These are phyloP conservation scores for Aspergillus aculeatinus DNA, from an alignment of 2,329 filamentous ascomycete species.

Conservation along the genomic window DNA sequence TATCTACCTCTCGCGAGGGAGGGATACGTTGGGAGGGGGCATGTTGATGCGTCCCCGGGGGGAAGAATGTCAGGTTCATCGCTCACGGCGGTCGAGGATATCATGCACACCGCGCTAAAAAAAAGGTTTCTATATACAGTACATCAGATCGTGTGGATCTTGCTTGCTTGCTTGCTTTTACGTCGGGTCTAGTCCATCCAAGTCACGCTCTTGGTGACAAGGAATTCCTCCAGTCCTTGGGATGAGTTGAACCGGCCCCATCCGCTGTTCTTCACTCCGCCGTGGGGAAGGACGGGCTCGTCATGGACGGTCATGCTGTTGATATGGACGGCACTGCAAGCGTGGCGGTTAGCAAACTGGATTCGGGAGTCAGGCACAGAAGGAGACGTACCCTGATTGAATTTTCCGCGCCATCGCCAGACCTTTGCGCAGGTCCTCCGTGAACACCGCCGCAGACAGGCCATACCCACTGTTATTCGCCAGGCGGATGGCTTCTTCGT, in stretches of 20 bases:
- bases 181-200: constrained; percentile 45
- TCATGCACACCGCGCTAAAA: neutral
- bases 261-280: constrained; percentile 61
- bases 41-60: too few relatives aligned
- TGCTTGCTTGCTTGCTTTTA: neutral
- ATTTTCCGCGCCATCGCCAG: constrained; percentile 60
- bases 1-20: neutral
- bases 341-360: neutral
- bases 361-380: constrained; percentile 8
- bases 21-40: neutral
- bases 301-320: constrained; percentile 66
- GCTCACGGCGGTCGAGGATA: neutral
- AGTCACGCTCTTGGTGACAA: constrained; percentile 63
- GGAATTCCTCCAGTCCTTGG: constrained; percentile 59
- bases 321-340: constrained; percentile 55
- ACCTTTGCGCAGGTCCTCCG: constrained; percentile 60
- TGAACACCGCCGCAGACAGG: constrained; percentile 69
- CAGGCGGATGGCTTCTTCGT: constrained; percentile 66
- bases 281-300: constrained; percentile 61
- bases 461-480: constrained; percentile 81
- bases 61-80: too few relatives aligned
- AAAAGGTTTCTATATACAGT: neutral
- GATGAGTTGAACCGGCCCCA: constrained; percentile 58
- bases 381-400: constrained; percentile 57
- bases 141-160: neutral